Evolutionary conservation across 1,284 basidiomycete genomes (phyloP).

Genomic region (Cryptococcus jaspeensis): DNA sequence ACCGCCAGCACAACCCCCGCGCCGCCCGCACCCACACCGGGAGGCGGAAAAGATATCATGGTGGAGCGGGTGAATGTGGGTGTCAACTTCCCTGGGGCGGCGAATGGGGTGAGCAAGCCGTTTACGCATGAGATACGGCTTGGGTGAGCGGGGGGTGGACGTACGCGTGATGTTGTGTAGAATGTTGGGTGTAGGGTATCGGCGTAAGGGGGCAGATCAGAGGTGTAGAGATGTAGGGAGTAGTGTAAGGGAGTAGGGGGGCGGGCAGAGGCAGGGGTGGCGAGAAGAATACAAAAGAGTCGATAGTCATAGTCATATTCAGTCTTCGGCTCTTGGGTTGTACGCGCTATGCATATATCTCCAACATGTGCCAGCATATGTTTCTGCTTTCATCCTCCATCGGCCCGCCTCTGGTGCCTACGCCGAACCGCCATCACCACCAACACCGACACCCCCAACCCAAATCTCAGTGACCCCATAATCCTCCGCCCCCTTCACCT

Average conservation of each 20-base stretch:
- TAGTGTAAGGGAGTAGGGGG: too few relatives aligned
- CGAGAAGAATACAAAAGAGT: too few relatives aligned
- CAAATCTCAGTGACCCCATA: constrained; percentile 66
- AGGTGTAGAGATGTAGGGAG: too few relatives aligned
- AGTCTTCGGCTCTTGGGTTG: not conserved
- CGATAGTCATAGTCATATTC: too few relatives aligned
- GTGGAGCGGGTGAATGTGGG: constrained; percentile 2
- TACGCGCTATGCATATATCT: constrained; percentile 2
- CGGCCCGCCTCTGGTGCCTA: too few relatives aligned
- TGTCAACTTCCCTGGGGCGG: not conserved
- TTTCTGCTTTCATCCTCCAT: too few relatives aligned
- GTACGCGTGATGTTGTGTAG: too few relatives aligned
- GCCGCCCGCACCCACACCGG: not conserved
- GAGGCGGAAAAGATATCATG: not conserved
- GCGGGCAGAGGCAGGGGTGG: too few relatives aligned
- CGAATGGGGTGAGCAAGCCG: constrained; percentile 2
- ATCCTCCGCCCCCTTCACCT: constrained; percentile 59
- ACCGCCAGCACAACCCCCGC: not conserved
- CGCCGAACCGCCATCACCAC: too few relatives aligned
- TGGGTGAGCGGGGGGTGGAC: constrained; percentile 7
- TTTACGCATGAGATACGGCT: constrained; percentile 15
- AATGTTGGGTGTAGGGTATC: too few relatives aligned
- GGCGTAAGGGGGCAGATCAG: too few relatives aligned
- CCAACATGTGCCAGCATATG: not conserved
- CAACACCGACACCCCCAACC: constrained; percentile 48